These are phyloP conservation scores for Hygrophila difformis DNA, from an alignment of 257 asterid genomes.

Conservation along the genomic window DNA sequence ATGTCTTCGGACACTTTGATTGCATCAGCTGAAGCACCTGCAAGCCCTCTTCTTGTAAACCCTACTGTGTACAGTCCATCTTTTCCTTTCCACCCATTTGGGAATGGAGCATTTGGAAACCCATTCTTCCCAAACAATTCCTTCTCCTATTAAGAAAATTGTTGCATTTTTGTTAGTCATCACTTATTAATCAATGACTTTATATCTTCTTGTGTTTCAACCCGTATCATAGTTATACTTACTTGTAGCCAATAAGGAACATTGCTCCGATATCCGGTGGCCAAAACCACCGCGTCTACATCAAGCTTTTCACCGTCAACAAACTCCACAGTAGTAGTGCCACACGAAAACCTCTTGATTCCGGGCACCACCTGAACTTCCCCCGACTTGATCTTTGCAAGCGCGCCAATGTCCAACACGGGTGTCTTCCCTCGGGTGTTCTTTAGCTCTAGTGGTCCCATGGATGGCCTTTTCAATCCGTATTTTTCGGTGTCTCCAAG, in stretches of 20 bases:
- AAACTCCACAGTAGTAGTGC: slow-evolving; percentile 45
- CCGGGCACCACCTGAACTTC: slow-evolving; percentile 53
- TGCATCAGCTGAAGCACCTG: slow-evolving; percentile 63
- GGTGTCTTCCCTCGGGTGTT: slow-evolving; percentile 71
- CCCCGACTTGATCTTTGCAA: slow-evolving; percentile 52
- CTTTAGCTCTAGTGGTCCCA: slow-evolving; percentile 71
- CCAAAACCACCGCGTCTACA: slow-evolving; percentile 43
- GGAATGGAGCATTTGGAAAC: slow-evolving; percentile 46
- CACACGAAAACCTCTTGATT: slow-evolving; percentile 42
- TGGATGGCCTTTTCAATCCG: slow-evolving; percentile 55
- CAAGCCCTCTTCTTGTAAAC: slow-evolving; percentile 58
- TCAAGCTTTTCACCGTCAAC: slow-evolving; percentile 34
- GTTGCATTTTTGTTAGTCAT: too few relatives aligned
- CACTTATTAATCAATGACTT: too few relatives aligned
- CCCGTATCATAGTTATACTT: too few relatives aligned
- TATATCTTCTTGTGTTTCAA: too few relatives aligned
- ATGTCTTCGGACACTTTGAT: slow-evolving; percentile 47
- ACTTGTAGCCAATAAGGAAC: slow-evolving; percentile 64
- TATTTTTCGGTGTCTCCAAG: slow-evolving; percentile 59
- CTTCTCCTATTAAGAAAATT: too few relatives aligned
- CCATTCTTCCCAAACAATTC: slow-evolving; percentile 53
- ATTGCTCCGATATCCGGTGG: slow-evolving; percentile 65
- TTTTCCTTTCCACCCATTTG: slow-evolving; percentile 65
- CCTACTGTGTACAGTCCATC: slow-evolving; percentile 58
- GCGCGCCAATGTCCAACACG: slow-evolving; percentile 72